These are phyloP conservation scores for Lachnellula cervina DNA, from an alignment of 2,329 filamentous ascomycete species.

Conservation along the genomic window DNA sequence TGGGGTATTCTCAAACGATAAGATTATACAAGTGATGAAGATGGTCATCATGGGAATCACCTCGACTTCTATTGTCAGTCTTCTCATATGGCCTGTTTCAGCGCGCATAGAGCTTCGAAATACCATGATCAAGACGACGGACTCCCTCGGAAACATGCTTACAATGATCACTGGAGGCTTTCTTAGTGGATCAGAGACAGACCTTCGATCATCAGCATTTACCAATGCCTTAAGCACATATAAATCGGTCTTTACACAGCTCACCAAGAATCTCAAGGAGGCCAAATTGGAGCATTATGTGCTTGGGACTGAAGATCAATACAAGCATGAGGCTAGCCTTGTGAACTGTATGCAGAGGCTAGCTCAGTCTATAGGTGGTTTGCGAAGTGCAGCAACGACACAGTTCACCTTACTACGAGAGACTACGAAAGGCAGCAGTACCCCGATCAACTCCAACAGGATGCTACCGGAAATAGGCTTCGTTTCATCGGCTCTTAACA, in stretches of 20 bases:
- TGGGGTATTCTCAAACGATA: constrained; percentile 74
- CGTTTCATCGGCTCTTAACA: constrained; percentile 35
- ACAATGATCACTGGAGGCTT: constrained; percentile 79
- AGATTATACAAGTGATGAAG: constrained; percentile 76
- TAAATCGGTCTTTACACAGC: constrained; percentile 60
- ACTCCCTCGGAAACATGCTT: constrained; percentile 74
- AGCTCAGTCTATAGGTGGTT: constrained; percentile 81
- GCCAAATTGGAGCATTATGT: constrained; percentile 87
- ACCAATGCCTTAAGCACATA: constrained; percentile 57
- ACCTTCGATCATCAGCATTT: constrained; percentile 65
- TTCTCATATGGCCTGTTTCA: constrained; percentile 73
- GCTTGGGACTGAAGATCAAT: constrained; percentile 72
- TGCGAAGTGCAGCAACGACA: constrained; percentile 82
- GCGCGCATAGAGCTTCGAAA: constrained; percentile 69
- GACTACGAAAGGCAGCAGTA: constrained; percentile 21
- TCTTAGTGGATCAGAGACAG: constrained; percentile 74
- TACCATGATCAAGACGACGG: constrained; percentile 68
- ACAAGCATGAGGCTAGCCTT: constrained; percentile 71
- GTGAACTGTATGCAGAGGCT: constrained; percentile 81
- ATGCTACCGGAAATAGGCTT: constrained; percentile 1
- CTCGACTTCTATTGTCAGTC: constrained; percentile 67
- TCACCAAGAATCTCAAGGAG: constrained; percentile 75
- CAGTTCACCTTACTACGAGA: constrained; percentile 83
- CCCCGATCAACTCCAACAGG: constrained; percentile 13
- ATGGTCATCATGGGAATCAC: constrained; percentile 76